Evolutionary conservation across 73 alveolate genomes (phyloP).

Genomic region (Paramecium pentaurelia): DNA sequence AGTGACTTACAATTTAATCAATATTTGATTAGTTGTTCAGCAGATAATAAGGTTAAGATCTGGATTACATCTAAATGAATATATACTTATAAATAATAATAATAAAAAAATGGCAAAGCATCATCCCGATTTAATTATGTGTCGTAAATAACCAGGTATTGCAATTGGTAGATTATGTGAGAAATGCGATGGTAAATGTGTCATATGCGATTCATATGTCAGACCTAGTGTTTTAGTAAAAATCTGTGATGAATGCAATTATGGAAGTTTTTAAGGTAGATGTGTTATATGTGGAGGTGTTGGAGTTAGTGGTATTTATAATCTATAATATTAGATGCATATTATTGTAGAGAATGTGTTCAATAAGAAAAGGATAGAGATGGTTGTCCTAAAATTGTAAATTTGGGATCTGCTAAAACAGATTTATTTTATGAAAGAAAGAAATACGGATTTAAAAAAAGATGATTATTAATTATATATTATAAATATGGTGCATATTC

Average conservation of each 20-base stretch:
- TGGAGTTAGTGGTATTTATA: constrained; percentile 77
- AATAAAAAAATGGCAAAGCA: constrained; percentile 86
- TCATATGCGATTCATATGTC: constrained; percentile 97
- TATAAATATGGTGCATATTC: neutral
- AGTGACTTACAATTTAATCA: neutral
- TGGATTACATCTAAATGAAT: constrained; percentile 7
- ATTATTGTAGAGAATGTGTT: constrained; percentile 95
- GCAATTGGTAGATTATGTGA: constrained; percentile 97
- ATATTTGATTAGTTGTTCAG: constrained; percentile 13
- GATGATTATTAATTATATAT: constrained; percentile 22
- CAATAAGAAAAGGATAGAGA: constrained; percentile 95
- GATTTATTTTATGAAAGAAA: constrained; percentile 98
- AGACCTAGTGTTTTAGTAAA: constrained; percentile 90
- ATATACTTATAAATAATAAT: neutral
- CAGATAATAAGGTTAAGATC: constrained; percentile 2
- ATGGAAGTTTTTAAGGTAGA: constrained; percentile 94
- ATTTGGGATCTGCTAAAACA: constrained; percentile 97
- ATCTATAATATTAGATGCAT: constrained; percentile 79
- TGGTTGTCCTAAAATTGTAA: constrained; percentile 99
- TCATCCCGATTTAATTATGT: constrained; percentile 98
- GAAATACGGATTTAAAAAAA: constrained; percentile 87
- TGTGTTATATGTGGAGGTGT: constrained; percentile 98
- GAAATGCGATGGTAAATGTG: constrained; percentile 98
- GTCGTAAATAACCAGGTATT: constrained; percentile 98
- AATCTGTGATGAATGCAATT: constrained; percentile 95